Conservation (phyloP, 2,329 filamentous ascomycete species). For the Alternaria brassicae region DNA sequence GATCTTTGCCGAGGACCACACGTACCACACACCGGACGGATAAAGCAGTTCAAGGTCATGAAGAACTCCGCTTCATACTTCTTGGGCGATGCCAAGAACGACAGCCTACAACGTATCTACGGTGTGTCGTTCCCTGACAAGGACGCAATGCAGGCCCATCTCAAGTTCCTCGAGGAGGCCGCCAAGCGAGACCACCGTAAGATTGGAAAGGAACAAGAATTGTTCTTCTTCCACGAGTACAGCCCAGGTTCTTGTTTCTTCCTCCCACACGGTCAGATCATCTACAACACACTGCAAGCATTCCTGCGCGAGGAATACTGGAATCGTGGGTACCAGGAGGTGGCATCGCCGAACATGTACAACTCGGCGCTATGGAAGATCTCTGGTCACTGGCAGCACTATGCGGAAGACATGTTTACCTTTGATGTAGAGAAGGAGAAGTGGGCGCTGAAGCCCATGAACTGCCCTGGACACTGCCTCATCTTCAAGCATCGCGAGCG, state of each 20-base stretch:
- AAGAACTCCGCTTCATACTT: slow-evolving; percentile 90
- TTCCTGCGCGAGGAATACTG: slow-evolving; percentile 89
- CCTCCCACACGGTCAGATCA: slow-evolving; percentile 88
- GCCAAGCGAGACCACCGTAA: slow-evolving; percentile 95
- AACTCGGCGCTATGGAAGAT: slow-evolving; percentile 92
- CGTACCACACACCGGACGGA: slow-evolving; percentile 89
- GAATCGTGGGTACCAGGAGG: slow-evolving; percentile 92
- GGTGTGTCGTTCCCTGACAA: slow-evolving; percentile 98
- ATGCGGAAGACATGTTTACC: slow-evolving; percentile 96
- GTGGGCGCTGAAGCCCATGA: slow-evolving; percentile 95
- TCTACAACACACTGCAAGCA: slow-evolving; percentile 86
- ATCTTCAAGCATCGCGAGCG: slow-evolving; percentile 84
- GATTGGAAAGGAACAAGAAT: slow-evolving; percentile 93
- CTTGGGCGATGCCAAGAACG: slow-evolving; percentile 90
- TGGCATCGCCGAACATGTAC: slow-evolving; percentile 96
- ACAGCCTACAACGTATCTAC: slow-evolving; percentile 94
- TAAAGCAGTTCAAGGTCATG: slow-evolving; percentile 94
- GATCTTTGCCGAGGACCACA: slow-evolving; percentile 96
- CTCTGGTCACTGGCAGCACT: slow-evolving; percentile 90
- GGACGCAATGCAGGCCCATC: slow-evolving; percentile 90
- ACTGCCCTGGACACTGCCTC: slow-evolving; percentile 92
- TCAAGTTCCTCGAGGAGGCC: slow-evolving; percentile 96
- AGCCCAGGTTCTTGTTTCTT: slow-evolving; percentile 96
- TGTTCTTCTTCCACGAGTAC: slow-evolving; percentile 94
- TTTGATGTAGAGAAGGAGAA: slow-evolving; percentile 82